These are phyloP conservation scores for Aciculoconidium aculeatum DNA, from an alignment of 805 yeast genomes.

Conservation along the genomic window DNA sequence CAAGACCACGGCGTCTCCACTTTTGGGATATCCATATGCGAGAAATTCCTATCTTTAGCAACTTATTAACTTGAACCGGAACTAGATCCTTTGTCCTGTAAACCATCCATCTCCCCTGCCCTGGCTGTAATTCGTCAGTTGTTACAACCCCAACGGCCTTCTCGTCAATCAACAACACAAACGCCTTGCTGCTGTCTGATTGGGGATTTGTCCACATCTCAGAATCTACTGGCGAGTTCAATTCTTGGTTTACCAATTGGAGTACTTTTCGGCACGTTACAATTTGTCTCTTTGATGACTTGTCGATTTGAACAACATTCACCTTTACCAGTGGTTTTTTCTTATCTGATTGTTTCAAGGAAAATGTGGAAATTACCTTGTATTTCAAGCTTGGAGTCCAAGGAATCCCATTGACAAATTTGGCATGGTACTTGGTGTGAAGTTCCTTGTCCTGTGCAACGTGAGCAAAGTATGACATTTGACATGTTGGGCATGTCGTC, in stretches of 20 bases:
- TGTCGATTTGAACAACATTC: slow-evolving; percentile 17
- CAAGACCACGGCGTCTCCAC: slow-evolving; percentile 49
- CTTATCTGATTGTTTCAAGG: too few relatives aligned
- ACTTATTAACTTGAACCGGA: slow-evolving; percentile 35
- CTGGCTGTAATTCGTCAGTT: slow-evolving; percentile 36
- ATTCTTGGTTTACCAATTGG: slow-evolving; percentile 50
- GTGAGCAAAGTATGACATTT: slow-evolving; percentile 45
- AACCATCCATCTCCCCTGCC: slow-evolving; percentile 55
- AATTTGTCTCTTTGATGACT: slow-evolving; percentile 17
- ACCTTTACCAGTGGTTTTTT: slow-evolving; percentile 5
- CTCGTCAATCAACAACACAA: slow-evolving; percentile 40
- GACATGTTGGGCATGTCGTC: slow-evolving; percentile 44
- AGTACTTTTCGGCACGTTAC: slow-evolving; percentile 30
- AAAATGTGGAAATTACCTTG: not conserved
- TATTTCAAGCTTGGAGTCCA: slow-evolving; percentile 40
- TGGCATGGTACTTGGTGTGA: slow-evolving; percentile 49
- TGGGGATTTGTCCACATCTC: slow-evolving; percentile 22
- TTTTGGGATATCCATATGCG: slow-evolving; percentile 39
- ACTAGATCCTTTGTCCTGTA: slow-evolving; percentile 46
- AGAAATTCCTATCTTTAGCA: slow-evolving; percentile 32
- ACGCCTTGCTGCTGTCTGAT: slow-evolving; percentile 28
- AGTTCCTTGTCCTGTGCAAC: slow-evolving; percentile 35
- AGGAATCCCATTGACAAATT: slow-evolving; percentile 42
- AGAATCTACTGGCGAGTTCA: slow-evolving; percentile 47
- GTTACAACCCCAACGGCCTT: slow-evolving; percentile 53